Percentiles rank a stretch among this genome's conserved stretches.
These are phyloP conservation scores for Fusarium sp. DNA, from an alignment of 2,329 filamentous ascomycete genomes.

Conservation along the genomic window DNA sequence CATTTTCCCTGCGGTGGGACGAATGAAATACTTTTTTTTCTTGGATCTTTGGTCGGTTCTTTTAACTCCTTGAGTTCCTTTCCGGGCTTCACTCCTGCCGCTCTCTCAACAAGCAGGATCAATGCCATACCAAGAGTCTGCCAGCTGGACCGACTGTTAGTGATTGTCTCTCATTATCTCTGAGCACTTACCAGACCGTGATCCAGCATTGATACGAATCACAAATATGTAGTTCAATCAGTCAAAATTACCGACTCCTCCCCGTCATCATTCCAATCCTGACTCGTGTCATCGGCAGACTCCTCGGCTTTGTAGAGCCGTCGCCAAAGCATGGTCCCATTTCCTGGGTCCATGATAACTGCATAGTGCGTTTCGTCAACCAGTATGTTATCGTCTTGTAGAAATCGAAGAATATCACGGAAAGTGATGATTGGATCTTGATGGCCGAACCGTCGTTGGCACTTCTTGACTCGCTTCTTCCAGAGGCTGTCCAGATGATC, in stretches of 20 bases:
- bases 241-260: not conserved
- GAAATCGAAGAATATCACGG: slow-evolving; percentile 40
- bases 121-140: not conserved
- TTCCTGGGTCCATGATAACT: slow-evolving; percentile 60
- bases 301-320: slow-evolving; percentile 2
- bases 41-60: not conserved
- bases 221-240: not conserved
- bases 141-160: not conserved
- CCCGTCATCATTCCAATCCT: not conserved
- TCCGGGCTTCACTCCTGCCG: not conserved
- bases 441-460: not conserved
- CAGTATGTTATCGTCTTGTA: slow-evolving; percentile 42
- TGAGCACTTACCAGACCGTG: not conserved
- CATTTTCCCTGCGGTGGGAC: no score
- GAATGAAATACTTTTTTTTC: not conserved
- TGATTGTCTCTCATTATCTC: not conserved
- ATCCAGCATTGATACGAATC: not conserved
- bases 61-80: no score
- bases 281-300: not conserved
- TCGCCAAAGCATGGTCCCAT: slow-evolving; percentile 51
- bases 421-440: slow-evolving; percentile 15
- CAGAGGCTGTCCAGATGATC: slow-evolving; percentile 34
- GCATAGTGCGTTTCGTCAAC: slow-evolving; percentile 50
- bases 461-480: slow-evolving; percentile 3
- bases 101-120: not conserved